phyloP scores from a whole-genome alignment of 2,329 filamentous ascomycete species.

The Lasiodiplodia hormozganensis region DNA sequence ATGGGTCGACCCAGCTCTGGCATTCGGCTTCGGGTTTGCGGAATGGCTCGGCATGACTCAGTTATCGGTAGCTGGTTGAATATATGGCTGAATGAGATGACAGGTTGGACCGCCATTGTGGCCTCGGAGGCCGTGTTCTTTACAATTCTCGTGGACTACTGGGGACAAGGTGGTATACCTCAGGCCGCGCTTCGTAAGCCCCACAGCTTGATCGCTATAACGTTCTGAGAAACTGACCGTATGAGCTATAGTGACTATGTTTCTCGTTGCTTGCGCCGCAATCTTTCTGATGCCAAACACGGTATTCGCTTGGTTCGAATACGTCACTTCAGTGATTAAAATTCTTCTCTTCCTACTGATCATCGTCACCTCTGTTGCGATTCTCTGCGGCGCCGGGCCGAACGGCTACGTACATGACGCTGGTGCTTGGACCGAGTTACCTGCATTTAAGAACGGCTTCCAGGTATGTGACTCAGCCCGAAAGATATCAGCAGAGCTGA shows the following conservation, averaged over 20 bases:
- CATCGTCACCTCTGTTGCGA: slow-evolving; percentile 41
- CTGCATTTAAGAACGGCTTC: slow-evolving; percentile 47
- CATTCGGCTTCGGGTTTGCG: slow-evolving; percentile 47
- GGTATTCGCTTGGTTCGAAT: slow-evolving; percentile 43
- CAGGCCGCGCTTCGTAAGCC: slow-evolving; percentile 18
- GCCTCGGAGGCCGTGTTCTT: slow-evolving; percentile 36
- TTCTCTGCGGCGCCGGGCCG: slow-evolving; percentile 46
- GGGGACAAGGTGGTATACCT: neutral
- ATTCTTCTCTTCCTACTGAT: slow-evolving; percentile 45
- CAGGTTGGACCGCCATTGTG: slow-evolving; percentile 35
- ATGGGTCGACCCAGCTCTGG: slow-evolving; percentile 48
- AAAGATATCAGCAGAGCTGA: neutral
- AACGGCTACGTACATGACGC: slow-evolving; percentile 42
- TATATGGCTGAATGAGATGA: too few species aligned
- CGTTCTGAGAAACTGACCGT: too few species aligned
- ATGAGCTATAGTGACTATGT: slow-evolving; percentile 26
- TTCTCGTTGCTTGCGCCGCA: slow-evolving; percentile 17
- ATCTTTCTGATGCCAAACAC: slow-evolving; percentile 36
- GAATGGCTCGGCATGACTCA: slow-evolving; percentile 35
- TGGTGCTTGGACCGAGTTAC: slow-evolving; percentile 44
- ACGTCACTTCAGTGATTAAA: slow-evolving; percentile 38
- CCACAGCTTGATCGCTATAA: neutral
- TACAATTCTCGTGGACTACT: slow-evolving; percentile 32
- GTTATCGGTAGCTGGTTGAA: too few species aligned
- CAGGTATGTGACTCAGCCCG: slow-evolving; percentile 27